phyloP scores from a whole-genome alignment of 441 rosid genomes.

The Gossypium davidsonii region DNA sequence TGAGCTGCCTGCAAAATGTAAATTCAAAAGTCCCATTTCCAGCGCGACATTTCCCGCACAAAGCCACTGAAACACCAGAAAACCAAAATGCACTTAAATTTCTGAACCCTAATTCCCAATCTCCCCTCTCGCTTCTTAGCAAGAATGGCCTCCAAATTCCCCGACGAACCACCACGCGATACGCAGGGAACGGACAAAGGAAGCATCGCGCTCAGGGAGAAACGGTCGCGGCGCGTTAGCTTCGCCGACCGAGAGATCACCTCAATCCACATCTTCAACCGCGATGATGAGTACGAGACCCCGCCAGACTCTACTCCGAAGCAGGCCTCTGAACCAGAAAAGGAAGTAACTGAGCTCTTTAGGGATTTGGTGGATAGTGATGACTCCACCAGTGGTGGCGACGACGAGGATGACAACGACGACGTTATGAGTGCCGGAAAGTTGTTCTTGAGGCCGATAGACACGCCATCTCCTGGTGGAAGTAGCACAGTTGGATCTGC shows the following conservation, averaged over 20 bases:
- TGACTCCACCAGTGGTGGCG: constrained; percentile 28
- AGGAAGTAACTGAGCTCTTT: constrained; percentile 43
- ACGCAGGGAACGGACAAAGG: constrained; percentile 61
- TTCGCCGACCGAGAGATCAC: constrained; percentile 93
- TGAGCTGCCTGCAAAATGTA: neutral
- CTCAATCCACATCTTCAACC: constrained; percentile 76
- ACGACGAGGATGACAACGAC: constrained; percentile 34
- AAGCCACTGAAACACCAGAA: neutral
- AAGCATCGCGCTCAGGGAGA: constrained; percentile 49
- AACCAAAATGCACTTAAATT: neutral
- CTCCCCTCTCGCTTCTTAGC: neutral
- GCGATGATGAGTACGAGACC: constrained; percentile 76
- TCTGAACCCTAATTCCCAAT: constrained; percentile 31
- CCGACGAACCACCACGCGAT: constrained; percentile 41
- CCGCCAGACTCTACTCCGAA: constrained; percentile 38
- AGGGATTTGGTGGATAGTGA: constrained; percentile 51
- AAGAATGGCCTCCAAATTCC: constrained; percentile 41
- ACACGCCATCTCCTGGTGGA: constrained; percentile 41
- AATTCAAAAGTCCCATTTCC: neutral
- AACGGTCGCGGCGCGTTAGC: constrained; percentile 82
- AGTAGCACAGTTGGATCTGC: constrained; percentile 66
- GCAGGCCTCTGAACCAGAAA: constrained; percentile 27
- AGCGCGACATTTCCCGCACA: constrained; percentile 29
- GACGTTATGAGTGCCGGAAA: constrained; percentile 27
- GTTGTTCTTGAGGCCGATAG: constrained; percentile 49